A percentile compares a stretch with the other conserved stretches of the same genome.
These are phyloP conservation scores for Echinosophora koreensis DNA, from an alignment of 306 rosid species.

Conservation along the genomic window DNA sequence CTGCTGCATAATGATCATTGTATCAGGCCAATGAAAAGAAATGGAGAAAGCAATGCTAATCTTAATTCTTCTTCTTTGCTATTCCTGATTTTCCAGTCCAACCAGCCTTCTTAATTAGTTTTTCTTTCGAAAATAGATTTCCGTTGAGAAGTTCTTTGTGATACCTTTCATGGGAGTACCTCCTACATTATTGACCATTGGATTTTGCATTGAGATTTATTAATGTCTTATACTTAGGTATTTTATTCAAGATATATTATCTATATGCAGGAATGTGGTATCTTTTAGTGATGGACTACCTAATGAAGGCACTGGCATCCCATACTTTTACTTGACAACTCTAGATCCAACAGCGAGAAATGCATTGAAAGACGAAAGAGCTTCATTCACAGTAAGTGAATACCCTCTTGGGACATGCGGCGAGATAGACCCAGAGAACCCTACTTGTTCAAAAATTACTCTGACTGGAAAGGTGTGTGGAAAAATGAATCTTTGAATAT, in stretches of 20 bases:
- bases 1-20: not conserved
- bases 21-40: not conserved
- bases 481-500: conserved; percentile 23
- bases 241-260: not conserved
- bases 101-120: conserved; percentile 4
- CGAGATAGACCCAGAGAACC: conserved; percentile 81
- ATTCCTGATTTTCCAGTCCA: not conserved
- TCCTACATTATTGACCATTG: conserved; percentile 7
- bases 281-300: conserved; percentile 89
- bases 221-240: not conserved
- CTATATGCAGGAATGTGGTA: conserved; percentile 78
- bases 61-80: too few species aligned
- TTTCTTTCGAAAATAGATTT: not conserved
- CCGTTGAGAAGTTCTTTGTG: not conserved
- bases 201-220: not conserved
- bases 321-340: conserved; percentile 89
- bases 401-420: conserved; percentile 90
- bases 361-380: conserved; percentile 69
- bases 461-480: conserved; percentile 81
- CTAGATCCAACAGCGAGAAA: conserved; percentile 91
- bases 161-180: too few species aligned
- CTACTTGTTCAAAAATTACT: conserved; percentile 84
- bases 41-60: not conserved
- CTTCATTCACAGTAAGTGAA: conserved; percentile 85
- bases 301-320: conserved; percentile 68